These are phyloP conservation scores for Calamus simplicifolius DNA, from an alignment of 176 grass and related monocot genomes.

Conservation along the genomic window DNA sequence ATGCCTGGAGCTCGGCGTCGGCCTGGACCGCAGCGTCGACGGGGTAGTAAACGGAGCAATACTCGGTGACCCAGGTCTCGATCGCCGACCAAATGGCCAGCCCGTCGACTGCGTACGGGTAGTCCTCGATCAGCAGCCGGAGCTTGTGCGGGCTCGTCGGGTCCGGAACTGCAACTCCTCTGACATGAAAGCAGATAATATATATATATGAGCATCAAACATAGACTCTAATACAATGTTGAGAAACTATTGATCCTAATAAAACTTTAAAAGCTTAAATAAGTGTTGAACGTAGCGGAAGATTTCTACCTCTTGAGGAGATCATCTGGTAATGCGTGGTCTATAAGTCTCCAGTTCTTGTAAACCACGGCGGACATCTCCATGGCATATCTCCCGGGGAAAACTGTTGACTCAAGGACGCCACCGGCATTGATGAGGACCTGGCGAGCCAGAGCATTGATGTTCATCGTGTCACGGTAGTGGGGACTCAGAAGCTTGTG, in stretches of 20 bases:
- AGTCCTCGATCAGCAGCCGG: slow-evolving; percentile 54
- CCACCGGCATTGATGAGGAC: slow-evolving; percentile 75
- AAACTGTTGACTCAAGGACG: slow-evolving; percentile 67
- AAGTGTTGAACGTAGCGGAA: too few relatives aligned
- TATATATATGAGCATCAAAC: too few relatives aligned
- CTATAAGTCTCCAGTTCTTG: slow-evolving; percentile 56
- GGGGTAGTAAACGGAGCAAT: slow-evolving; percentile 65
- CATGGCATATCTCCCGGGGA: slow-evolving; percentile 59
- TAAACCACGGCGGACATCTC: slow-evolving; percentile 54
- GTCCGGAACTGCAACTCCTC: slow-evolving; percentile 49
- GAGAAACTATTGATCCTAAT: not conserved
- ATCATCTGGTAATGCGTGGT: slow-evolving; percentile 63
- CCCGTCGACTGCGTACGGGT: slow-evolving; percentile 71
- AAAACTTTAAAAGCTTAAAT: too few relatives aligned
- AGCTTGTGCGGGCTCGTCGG: slow-evolving; percentile 39
- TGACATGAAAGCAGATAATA: slow-evolving; percentile 3
- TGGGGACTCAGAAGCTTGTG: slow-evolving; percentile 71
- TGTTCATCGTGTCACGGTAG: slow-evolving; percentile 78
- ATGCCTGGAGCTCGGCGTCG: slow-evolving; percentile 63
- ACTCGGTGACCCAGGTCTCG: slow-evolving; percentile 59
- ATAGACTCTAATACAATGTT: too few relatives aligned
- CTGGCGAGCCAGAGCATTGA: slow-evolving; percentile 78
- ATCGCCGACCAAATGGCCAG: slow-evolving; percentile 61
- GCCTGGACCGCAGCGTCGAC: slow-evolving; percentile 24
- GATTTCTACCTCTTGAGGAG: slow-evolving; percentile 44